Base-by-base conservation (phyloP, 768 basidiomycete species). In the Hericium alpestre region DNA sequence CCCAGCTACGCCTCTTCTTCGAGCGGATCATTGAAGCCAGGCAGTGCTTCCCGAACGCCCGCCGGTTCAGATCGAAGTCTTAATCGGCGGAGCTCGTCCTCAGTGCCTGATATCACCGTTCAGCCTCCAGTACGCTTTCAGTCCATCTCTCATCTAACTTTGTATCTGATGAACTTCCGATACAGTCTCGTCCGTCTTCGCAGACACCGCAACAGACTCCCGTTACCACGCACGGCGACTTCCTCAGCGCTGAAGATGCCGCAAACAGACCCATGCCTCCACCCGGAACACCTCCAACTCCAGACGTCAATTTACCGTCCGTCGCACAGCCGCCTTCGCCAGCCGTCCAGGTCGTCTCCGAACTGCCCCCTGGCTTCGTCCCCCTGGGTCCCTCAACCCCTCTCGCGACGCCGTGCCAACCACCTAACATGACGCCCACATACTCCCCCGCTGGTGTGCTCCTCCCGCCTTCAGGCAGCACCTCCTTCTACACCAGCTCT, bases 151-250 rank as follows among this genome's bases (percentile, higher is more conserved):
- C 20, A 25, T 23, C 25, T 4, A 18, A 32, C 13, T 7, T 16
- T 11, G 37, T 13, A n/a, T 22, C 15, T 50, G 38, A 43, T 40
- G 55, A 20, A 53, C 9, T 10, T 51, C 15, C 13, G 2, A 22
- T 16, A n/a, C 25, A 62, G 61, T 62, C 61, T 37, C 61, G 61
- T 32, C 37, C 57, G 38, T 53, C 51, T n/a, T 58, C 62, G n/a
- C 59, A 61, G 47, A 63, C 62, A 2, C 60, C 60, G 12, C 60
- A 61, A 46, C 55, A 48, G 43, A 58, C 59, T 13, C 62, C 60
- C 20, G 16, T 32, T 46, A n/a, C n/a, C 11, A 18, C 32, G 3
- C 55, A 39, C 23, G 10, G 58, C n/a, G 25, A 27, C 13, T 56
- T 58, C 38, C 49, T 63, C 20, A 63, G 55, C 46, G 53, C 58